A percentile compares a stretch with the other conserved stretches of the same genome.
Evolutionary conservation across 805 yeast species (phyloP).

Genomic region (Candida mattraensis): DNA sequence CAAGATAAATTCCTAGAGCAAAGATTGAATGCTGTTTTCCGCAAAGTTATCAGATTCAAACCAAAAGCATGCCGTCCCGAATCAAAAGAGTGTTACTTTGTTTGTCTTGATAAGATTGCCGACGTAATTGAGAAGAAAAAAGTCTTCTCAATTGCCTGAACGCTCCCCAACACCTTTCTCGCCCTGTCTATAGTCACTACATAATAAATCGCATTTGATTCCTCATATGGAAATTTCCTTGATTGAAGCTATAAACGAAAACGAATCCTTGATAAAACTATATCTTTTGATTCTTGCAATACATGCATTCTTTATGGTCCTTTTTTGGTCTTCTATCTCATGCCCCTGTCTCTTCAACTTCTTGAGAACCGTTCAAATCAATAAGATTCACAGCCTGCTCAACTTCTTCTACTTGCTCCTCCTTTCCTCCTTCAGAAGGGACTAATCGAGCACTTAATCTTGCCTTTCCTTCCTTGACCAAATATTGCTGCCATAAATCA

Average conservation of each 20-base stretch:
- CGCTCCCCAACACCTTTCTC: slow-evolving; percentile 14
- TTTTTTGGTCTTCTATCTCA: slow-evolving; percentile 24
- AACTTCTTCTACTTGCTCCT: slow-evolving; percentile 38
- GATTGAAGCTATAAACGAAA: too few relatives aligned
- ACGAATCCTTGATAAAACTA: background rate
- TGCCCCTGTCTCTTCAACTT: slow-evolving; percentile 20
- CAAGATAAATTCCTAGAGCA: slow-evolving; percentile 69
- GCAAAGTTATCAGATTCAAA: slow-evolving; percentile 64
- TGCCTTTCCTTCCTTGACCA: slow-evolving; percentile 50
- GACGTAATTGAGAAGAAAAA: slow-evolving; percentile 40
- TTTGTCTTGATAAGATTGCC: slow-evolving; percentile 55
- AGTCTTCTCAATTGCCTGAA: slow-evolving; percentile 38
- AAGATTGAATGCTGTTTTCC: slow-evolving; percentile 58
- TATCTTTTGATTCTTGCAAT: background rate
- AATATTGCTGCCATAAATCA: slow-evolving; percentile 64
- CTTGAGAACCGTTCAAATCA: slow-evolving; percentile 24
- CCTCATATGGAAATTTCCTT: too few relatives aligned
- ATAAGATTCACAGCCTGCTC: slow-evolving; percentile 35
- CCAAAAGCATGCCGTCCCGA: slow-evolving; percentile 80
- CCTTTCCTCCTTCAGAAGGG: slow-evolving; percentile 37
- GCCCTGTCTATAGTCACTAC: too few relatives aligned
- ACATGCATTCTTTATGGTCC: background rate
- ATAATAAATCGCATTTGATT: too few relatives aligned
- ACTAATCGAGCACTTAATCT: slow-evolving; percentile 63
- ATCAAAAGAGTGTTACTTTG: slow-evolving; percentile 80